Base-by-base conservation (phyloP, 1,284 basidiomycete genomes). In the Pseudozyma sp. region DNA sequence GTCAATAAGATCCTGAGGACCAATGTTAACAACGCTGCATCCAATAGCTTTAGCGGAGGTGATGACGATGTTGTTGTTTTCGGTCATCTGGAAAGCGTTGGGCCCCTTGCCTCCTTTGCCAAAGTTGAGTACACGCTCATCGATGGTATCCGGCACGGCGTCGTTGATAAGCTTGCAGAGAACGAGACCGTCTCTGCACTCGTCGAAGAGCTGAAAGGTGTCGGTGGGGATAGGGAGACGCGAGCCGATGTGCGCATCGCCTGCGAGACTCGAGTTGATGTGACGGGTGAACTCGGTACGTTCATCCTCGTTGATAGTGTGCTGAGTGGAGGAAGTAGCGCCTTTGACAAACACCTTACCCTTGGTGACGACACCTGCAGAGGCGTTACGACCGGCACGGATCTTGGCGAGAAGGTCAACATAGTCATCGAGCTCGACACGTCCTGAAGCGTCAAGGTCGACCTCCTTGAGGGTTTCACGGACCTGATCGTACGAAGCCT, bases 61-160 rank as follows among this genome's bases (percentile, higher is more conserved):
- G 86, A 99, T 97, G 85, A 99, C 96, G 80, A 99, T 96, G 87
- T 98, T 99, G 89, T 99, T 98, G 89, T 99, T 99, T 86, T 99
- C 96, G 0, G 96, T 98, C 86, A 97, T 97, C 85, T 98, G 95
- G 90, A 99, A 99, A 94, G 97, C 64, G 95, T 89, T 19, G 90
- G 90, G 79, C 72, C 83, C 83, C 76, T 87, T 87, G 47, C 86
- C 86, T 16, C 68, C 84, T 25, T 85, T 83, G 55, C 79, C 82
- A 43, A 76, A 69, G 89, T 99, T 99, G 78, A 99, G 89, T 5
- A 98, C 96, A 89, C 96, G 95, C 79, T 92, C 93, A 87, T 99
- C 96, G 87, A 99, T 99, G 9, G 96, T 99, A 86, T 99, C 96
- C 19, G 96, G 94, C 2, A 99, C 96, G 38, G 96, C 96, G 86